Evolutionary conservation across 2,329 filamentous ascomycete genomes (phyloP), one percentile per base, ranked within the genome.

Genomic region (Claviceps pazoutovae): DNA sequence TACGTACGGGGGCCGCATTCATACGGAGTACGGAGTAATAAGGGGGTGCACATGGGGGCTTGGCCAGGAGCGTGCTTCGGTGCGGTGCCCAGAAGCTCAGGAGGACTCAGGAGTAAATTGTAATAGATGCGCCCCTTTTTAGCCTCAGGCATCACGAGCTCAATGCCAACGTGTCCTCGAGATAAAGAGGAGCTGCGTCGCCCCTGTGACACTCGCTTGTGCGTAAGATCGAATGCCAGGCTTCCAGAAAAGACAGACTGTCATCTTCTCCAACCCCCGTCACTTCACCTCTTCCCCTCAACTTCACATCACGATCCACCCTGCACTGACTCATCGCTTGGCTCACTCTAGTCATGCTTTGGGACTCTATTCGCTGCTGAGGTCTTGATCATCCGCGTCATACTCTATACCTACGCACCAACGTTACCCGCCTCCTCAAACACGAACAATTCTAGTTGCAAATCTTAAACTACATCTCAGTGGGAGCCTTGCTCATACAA

Each of bases 161-260:
- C 59, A 59, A 46, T 50, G 50, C 60, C 57, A 57, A 64, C 62
- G 62, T 64, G 62, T 61, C 62, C 62, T 64, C 56, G 58, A 61
- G 36, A 55, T 55, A 55, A 55, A 55, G 51, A 55, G 42, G 39
- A 3, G 26, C 42, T 21, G 17, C 26, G 30, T 19, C 51, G 37
- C 47, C 17, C n/a, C 23, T 5, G n/a, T 14, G 34, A 21, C 38
- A 17, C 9, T n/a, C n/a, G 13, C 7, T 21, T 7, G 11, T 30
- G 17, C 9, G 41, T 9, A 19, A 23, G 19, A 23, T 26, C 19
- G 42, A 23, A 16, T 14, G 16, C 9, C 13, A 23, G 9, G 8
- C 42, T 23, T 21, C 5, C 14, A 8, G 5, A 14, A 51, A 44
- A 36, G 26, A 48, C 48, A 53, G 46, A 55, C 26, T 53, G 53